These are phyloP conservation scores for Panus rudis DNA, from an alignment of 768 basidiomycete genomes.

Conservation along the genomic window DNA sequence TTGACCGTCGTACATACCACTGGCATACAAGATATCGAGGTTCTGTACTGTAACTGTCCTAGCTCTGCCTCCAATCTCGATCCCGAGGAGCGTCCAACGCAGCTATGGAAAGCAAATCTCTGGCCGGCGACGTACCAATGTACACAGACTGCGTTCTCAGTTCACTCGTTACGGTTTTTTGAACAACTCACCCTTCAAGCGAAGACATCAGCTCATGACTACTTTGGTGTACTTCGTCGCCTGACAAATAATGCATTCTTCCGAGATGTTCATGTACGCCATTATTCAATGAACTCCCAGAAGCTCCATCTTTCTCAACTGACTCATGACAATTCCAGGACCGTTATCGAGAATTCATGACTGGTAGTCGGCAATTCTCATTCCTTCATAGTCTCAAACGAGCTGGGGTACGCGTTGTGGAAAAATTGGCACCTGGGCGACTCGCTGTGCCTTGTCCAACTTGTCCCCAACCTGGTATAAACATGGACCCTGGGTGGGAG, in stretches of 20 bases:
- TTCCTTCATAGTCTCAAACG: background rate
- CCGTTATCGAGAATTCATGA: constrained; percentile 8
- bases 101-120: background rate
- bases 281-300: no score
- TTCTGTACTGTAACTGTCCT: background rate
- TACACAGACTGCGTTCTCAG: constrained; percentile 2
- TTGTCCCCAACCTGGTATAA: constrained; percentile 13
- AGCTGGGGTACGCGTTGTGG: background rate
- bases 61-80: background rate
- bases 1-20: background rate
- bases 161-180: background rate
- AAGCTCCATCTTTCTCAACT: no score
- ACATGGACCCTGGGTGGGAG: constrained; percentile 11
- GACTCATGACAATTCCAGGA: constrained; percentile 5
- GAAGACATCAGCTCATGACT: constrained; percentile 2
- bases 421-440: background rate
- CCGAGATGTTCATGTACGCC: background rate
- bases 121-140: constrained; percentile 2
- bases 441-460: constrained; percentile 11
- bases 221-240: background rate
- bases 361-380: background rate
- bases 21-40: no score
- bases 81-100: background rate
- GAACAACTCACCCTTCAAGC: background rate
- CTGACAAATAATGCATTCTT: background rate